A percentile compares a stretch with the other conserved stretches of the same genome.
These are phyloP conservation scores for Croton laevigatus DNA, from an alignment of 441 rosid genomes.

Conservation along the genomic window DNA sequence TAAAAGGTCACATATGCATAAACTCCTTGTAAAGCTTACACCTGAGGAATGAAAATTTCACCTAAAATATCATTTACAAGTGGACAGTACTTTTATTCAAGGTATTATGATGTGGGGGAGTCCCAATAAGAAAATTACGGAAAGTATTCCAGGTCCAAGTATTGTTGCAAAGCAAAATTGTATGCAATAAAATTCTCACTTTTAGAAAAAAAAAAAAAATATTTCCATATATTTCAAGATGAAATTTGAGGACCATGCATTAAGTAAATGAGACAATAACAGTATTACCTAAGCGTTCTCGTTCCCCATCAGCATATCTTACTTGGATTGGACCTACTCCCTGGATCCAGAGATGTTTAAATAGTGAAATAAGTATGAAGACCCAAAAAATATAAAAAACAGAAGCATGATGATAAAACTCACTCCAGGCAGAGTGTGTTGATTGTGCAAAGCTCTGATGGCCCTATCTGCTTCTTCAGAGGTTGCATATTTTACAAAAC, in stretches of 20 bases:
- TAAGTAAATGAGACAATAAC: conserved; percentile 9
- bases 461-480: conserved; percentile 96
- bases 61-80: conserved; percentile 4
- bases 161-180: background rate
- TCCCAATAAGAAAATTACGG: background rate
- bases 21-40: background rate
- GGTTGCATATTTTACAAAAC: conserved; percentile 95
- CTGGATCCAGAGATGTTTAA: conserved; percentile 43
- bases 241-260: background rate
- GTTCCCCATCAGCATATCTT: conserved; percentile 98
- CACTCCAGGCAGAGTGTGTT: conserved; percentile 90
- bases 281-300: conserved; percentile 90
- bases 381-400: conserved; percentile 15
- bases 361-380: conserved; percentile 22
- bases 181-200: conserved; percentile 8
- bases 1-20: conserved; percentile 6
- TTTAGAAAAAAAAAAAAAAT: conserved; percentile 5
- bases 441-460: conserved; percentile 96
- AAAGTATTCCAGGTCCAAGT: background rate
- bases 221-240: conserved; percentile 5
- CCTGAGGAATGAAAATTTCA: background rate
- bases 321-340: conserved; percentile 96
- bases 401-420: conserved; percentile 33
- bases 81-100: conserved; percentile 5
- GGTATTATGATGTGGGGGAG: background rate